Evolutionary conservation across 1,139 yeast genomes (phyloP).

Genomic region (Hemisphaericaspora xylanilytica): DNA sequence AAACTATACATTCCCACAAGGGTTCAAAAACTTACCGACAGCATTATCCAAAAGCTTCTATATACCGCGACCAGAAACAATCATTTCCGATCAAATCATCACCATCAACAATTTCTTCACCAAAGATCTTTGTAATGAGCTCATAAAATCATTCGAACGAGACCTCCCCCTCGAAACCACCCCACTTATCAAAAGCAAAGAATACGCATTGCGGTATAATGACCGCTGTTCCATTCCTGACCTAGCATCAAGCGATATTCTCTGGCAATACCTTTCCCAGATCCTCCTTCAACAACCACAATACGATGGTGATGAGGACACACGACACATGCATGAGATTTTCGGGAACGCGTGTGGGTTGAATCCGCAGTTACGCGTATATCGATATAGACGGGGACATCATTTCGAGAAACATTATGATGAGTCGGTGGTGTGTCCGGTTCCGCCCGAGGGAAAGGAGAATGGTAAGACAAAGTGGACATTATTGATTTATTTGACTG

Average conservation of each 20-base stretch:
- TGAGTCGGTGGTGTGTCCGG: constrained; percentile 46
- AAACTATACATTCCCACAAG: constrained; percentile 28
- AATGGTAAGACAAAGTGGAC: constrained; percentile 58
- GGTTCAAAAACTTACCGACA: constrained; percentile 22
- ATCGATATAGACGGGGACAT: constrained; percentile 57
- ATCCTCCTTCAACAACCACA: constrained; percentile 31
- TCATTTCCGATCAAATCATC: constrained; percentile 45
- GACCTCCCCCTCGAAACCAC: constrained; percentile 45
- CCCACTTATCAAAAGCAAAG: constrained; percentile 46
- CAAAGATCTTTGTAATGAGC: constrained; percentile 40
- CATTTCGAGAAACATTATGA: constrained; percentile 66
- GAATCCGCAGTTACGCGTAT: constrained; percentile 57
- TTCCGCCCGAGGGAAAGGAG: constrained; percentile 17
- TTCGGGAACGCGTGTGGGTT: constrained; percentile 48
- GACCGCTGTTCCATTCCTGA: constrained; percentile 50
- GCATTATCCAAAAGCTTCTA: constrained; percentile 26
- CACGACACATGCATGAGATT: constrained; percentile 20
- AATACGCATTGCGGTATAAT: constrained; percentile 59
- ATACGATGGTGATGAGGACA: constrained; percentile 30
- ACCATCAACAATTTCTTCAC: constrained; percentile 43
- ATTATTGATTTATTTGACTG: constrained; percentile 56
- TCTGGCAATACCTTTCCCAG: constrained; percentile 45
- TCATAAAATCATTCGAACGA: constrained; percentile 37
- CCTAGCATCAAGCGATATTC: constrained; percentile 31
- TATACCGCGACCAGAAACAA: constrained; percentile 32